Evolutionary conservation across 1,284 basidiomycete genomes (phyloP).

Genomic region (Ceratobasidium sp.): DNA sequence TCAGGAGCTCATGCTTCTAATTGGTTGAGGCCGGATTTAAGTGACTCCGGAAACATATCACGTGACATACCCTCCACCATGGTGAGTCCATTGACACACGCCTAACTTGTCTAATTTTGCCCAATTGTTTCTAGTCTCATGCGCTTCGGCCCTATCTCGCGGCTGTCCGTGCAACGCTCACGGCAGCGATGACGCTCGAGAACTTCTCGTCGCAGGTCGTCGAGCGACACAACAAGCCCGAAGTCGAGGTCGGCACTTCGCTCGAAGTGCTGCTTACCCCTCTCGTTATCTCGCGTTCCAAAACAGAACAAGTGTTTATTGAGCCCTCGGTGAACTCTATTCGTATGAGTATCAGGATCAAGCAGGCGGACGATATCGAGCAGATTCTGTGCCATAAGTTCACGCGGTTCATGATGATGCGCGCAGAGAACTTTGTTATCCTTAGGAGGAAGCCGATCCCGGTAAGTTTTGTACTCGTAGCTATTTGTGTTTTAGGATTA

Average conservation of each 20-base stretch:
- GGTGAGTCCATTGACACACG: constrained; percentile 8
- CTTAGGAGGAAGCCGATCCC: constrained; percentile 92
- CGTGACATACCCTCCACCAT: constrained; percentile 41
- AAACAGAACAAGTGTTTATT: constrained; percentile 95
- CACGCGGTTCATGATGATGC: constrained; percentile 99
- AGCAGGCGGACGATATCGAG: constrained; percentile 99
- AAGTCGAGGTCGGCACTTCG: constrained; percentile 88
- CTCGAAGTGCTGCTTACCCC: constrained; percentile 95
- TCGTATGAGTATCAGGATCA: constrained; percentile 96
- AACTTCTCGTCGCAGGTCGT: constrained; percentile 99
- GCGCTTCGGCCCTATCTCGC: constrained; percentile 93
- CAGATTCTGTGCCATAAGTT: constrained; percentile 98
- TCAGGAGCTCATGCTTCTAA: no score
- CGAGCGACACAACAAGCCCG: constrained; percentile 96
- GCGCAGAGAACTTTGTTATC: constrained; percentile 97
- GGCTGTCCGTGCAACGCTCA: constrained; percentile 93
- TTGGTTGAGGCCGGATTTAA: not conserved
- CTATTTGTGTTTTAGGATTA: not conserved
- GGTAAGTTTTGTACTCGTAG: constrained; percentile 60
- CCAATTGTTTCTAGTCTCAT: constrained; percentile 59
- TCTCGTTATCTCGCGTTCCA: constrained; percentile 93
- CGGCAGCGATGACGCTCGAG: constrained; percentile 95
- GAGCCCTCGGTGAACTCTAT: constrained; percentile 98
- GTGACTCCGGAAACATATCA: not conserved
- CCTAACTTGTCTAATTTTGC: constrained; percentile 6